These are phyloP conservation scores for Claviceps digitariae DNA, from an alignment of 2,329 filamentous ascomycete genomes.

Conservation along the genomic window DNA sequence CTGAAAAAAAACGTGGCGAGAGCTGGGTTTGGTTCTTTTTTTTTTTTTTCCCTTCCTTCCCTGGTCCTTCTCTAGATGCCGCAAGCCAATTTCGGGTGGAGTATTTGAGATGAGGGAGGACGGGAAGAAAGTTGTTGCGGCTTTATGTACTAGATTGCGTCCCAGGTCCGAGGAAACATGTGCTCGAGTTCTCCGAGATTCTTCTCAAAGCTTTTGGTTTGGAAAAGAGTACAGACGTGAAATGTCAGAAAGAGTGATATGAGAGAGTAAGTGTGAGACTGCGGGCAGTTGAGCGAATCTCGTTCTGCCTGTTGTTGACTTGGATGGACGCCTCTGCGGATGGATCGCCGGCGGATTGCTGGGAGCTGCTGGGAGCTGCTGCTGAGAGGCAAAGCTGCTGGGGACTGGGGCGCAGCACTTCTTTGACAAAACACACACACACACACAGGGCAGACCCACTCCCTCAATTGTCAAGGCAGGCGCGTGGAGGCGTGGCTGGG, in stretches of 20 bases:
- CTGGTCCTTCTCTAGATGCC: conserved; percentile 2
- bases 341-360: neutral
- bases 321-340: conserved; percentile 1
- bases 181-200: neutral
- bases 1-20: conserved; percentile 31
- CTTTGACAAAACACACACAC: neutral
- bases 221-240: neutral
- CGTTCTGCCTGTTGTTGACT: neutral
- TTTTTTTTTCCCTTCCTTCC: conserved; percentile 15
- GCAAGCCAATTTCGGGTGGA: conserved; percentile 5
- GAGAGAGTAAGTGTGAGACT: neutral
- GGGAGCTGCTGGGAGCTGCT: neutral
- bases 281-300: neutral
- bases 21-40: conserved; percentile 20
- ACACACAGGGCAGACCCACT: too few relatives aligned
- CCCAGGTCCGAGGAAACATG: neutral
- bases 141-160: neutral
- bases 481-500: neutral
- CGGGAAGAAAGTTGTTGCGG: neutral
- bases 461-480: neutral
- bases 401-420: neutral
- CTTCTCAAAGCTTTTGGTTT: neutral
- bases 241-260: neutral
- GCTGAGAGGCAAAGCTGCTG: neutral
- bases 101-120: neutral